Conservation (phyloP, 495 filamentous ascomycete genomes). For the Trichocladium antarcticum region DNA sequence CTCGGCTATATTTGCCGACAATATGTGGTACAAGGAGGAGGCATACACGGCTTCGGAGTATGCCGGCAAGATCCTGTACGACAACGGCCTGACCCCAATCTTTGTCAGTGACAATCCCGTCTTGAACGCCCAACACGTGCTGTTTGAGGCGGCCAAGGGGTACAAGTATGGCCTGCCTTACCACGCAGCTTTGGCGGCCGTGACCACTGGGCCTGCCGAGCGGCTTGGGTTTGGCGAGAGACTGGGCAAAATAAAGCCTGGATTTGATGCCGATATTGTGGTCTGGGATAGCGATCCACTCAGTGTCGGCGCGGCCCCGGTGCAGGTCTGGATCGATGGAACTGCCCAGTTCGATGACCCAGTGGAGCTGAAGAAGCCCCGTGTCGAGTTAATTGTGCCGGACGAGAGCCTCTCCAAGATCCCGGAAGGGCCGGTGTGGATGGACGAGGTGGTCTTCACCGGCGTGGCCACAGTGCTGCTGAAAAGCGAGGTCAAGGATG, state of each 20-base stretch:
- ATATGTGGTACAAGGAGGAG: constrained; percentile 55
- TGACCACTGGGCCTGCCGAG: constrained; percentile 51
- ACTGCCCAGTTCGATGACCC: constrained; percentile 39
- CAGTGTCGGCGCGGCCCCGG: constrained; percentile 46
- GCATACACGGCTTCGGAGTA: constrained; percentile 48
- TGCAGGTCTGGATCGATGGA: constrained; percentile 57
- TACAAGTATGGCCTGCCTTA: constrained; percentile 51
- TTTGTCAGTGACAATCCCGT: constrained; percentile 43
- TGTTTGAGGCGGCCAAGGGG: constrained; percentile 50
- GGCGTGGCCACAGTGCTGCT: constrained; percentile 38
- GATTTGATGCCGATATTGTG: constrained; percentile 56
- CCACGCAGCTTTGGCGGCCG: constrained; percentile 47
- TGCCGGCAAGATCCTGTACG: constrained; percentile 49
- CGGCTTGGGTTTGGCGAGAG: constrained; percentile 47
- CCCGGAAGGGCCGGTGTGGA: constrained; percentile 26
- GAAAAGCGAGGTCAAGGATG: neutral
- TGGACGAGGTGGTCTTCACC: constrained; percentile 36
- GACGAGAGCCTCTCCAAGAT: constrained; percentile 21
- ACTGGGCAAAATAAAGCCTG: constrained; percentile 49
- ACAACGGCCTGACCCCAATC: constrained; percentile 44
- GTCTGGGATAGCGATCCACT: constrained; percentile 58
- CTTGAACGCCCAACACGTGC: constrained; percentile 40
- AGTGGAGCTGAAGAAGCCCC: constrained; percentile 33
- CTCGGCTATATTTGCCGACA: constrained; percentile 46
- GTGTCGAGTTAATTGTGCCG: constrained; percentile 15